Percentiles rank a stretch among this genome's conserved stretches.
Conservation (phyloP, 1,284 basidiomycete species). For the Sanghuangporus weigelae region DNA sequence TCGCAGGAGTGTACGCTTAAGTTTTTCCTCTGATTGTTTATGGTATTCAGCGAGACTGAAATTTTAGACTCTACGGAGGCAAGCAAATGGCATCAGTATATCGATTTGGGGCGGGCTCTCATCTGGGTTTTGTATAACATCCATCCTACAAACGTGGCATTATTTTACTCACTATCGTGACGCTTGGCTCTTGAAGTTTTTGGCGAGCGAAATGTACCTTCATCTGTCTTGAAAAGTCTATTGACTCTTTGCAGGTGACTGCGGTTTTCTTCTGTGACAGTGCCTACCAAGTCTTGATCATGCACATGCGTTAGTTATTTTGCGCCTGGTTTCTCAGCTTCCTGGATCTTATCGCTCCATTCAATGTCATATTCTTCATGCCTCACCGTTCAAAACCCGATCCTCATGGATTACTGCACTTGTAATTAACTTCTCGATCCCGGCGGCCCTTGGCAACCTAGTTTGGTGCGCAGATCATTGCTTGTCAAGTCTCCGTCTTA, state of each 20-base stretch:
- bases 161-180: conserved; percentile 1
- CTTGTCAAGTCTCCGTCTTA: neutral
- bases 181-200: conserved; percentile 1
- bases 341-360: neutral
- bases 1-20: neutral
- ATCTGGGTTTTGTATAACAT: neutral
- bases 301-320: neutral
- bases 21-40: neutral
- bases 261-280: conserved; percentile 8
- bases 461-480: conserved; percentile 37
- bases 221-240: neutral
- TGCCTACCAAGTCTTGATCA: neutral
- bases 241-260: neutral
- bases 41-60: neutral
- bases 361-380: neutral
- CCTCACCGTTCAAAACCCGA: neutral
- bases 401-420: conserved; percentile 19
- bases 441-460: conserved; percentile 30
- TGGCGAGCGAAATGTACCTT: neutral
- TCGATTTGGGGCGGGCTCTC: neutral
- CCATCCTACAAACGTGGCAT: conserved; percentile 4
- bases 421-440: conserved; percentile 42
- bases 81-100: neutral
- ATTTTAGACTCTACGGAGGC: conserved; percentile 6
- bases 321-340: neutral